These are phyloP conservation scores for Elsinoe ampelina DNA, from an alignment of 2,329 filamentous ascomycete species.

Conservation along the genomic window DNA sequence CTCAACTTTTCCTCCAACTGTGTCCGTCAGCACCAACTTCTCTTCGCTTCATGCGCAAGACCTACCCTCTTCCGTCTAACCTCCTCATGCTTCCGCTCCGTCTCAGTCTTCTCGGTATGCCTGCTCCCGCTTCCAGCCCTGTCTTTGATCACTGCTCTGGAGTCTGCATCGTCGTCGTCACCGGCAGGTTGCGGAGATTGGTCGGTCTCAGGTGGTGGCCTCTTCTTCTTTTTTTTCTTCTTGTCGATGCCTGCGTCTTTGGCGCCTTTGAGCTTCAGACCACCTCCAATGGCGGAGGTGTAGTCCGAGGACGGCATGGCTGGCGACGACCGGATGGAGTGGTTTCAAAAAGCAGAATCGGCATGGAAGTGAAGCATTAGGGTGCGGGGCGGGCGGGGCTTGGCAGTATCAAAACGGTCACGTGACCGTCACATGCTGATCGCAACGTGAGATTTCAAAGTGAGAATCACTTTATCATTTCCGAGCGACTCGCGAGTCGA, in stretches of 20 bases:
- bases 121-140: constrained; percentile 21
- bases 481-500: too few relatives aligned
- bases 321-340: not conserved
- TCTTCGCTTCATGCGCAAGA: constrained; percentile 18
- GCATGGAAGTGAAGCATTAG: not conserved
- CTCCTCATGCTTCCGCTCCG: constrained; percentile 75
- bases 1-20: constrained; percentile 74
- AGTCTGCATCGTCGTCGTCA: constrained; percentile 14
- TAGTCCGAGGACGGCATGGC: constrained; percentile 70
- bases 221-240: constrained; percentile 52
- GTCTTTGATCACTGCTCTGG: constrained; percentile 27
- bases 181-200: constrained; percentile 7
- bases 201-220: constrained; percentile 26
- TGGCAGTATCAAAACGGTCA: not conserved
- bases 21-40: constrained; percentile 7
- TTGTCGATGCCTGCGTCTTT: constrained; percentile 55
- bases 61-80: constrained; percentile 67
- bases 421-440: too few relatives aligned
- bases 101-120: constrained; percentile 61
- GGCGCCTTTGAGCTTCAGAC: constrained; percentile 75
- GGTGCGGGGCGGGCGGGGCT: not conserved
- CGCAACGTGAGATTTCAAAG: too few relatives aligned
- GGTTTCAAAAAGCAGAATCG: not conserved
- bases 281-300: constrained; percentile 53
- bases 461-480: too few relatives aligned